These are phyloP conservation scores for Arthrobotrys conoides DNA, from an alignment of 2,329 filamentous ascomycete genomes.

Conservation along the genomic window DNA sequence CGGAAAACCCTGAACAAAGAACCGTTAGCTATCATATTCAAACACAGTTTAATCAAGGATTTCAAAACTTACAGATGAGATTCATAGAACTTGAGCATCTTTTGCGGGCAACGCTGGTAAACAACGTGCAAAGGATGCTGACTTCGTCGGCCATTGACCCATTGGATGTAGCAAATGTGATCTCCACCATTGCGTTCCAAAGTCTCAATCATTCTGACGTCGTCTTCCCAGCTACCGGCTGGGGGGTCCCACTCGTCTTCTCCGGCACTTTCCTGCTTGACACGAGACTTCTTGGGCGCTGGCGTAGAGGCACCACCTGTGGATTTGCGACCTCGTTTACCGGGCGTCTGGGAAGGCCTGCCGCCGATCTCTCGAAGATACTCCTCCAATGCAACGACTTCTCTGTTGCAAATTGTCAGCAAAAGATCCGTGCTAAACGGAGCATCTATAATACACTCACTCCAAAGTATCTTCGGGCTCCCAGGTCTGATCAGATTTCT, in stretches of 20 bases:
- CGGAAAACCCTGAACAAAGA: slow-evolving; percentile 40
- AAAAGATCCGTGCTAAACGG: background rate
- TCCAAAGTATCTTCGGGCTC: slow-evolving; percentile 79
- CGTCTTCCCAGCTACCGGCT: slow-evolving; percentile 81
- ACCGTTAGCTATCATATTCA: slow-evolving; percentile 10
- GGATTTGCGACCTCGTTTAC: slow-evolving; percentile 73
- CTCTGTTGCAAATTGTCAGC: slow-evolving; percentile 34
- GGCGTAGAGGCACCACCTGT: slow-evolving; percentile 64
- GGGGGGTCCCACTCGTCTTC: slow-evolving; percentile 76
- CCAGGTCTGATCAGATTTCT: slow-evolving; percentile 80
- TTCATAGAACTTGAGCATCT: slow-evolving; percentile 72
- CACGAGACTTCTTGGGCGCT: slow-evolving; percentile 62
- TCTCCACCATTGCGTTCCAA: slow-evolving; percentile 76
- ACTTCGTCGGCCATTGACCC: slow-evolving; percentile 76
- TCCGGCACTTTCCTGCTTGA: slow-evolving; percentile 64
- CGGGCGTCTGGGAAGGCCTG: slow-evolving; percentile 70
- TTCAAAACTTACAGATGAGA: slow-evolving; percentile 68
- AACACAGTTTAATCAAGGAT: background rate
- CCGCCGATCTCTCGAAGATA: slow-evolving; percentile 78
- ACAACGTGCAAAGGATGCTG: slow-evolving; percentile 78
- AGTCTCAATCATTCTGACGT: slow-evolving; percentile 79
- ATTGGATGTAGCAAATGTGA: slow-evolving; percentile 74
- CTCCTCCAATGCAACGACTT: slow-evolving; percentile 41
- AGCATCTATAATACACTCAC: slow-evolving; percentile 61
- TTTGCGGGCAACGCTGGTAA: slow-evolving; percentile 83